Evolutionary conservation across 305 asterid species (phyloP), one percentile per base, ranked within the genome.

Genomic region (Ilex paraguariensis): DNA sequence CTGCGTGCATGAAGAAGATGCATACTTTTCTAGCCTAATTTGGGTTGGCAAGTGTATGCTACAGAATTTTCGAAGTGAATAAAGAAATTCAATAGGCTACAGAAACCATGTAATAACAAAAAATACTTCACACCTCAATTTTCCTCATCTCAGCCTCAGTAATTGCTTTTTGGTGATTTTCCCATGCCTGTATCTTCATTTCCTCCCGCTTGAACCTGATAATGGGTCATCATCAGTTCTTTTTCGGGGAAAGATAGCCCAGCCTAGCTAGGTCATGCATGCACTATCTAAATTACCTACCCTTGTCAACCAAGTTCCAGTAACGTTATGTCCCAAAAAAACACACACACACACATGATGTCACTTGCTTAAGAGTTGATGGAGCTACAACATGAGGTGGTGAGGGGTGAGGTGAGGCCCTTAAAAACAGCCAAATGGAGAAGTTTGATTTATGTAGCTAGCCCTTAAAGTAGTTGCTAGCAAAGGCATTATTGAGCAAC

Each of bases 171-270:
- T 76, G 78, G 63, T 76, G 81, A 66, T 72, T 69, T 56, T 76
- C 81, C 81, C 78, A 73, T 51, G 81, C 78, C 59, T 76, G 75
- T 59, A 76, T 69, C 78, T 69, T 72, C 59, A 76, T 69, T 51
- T 76, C 78, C 59, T 76, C 78, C 40, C 81, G 66, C 58, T 69
- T 72, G 31, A 72, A 76, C 70, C 78, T 76, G 50, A 44, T 55
- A 39, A 57, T 58, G 57, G 42, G 62, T 30, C 54, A 66, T 17
- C 15, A 10, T 40, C 46, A 63, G 48, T 39, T 63, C 30, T 36
- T 42, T 36, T 21, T 21, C 28, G 1, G 28, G 28, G 28, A 21
- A 21, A 21, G 2, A 21, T 21, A 21, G 28, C 28, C 28, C 28
- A 21, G 28, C 28, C 28, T 21, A 21, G 28, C 2, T 21, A 21